These are phyloP conservation scores for Cornus suecica DNA, from an alignment of 148 eudicot species.

Conservation along the genomic window DNA sequence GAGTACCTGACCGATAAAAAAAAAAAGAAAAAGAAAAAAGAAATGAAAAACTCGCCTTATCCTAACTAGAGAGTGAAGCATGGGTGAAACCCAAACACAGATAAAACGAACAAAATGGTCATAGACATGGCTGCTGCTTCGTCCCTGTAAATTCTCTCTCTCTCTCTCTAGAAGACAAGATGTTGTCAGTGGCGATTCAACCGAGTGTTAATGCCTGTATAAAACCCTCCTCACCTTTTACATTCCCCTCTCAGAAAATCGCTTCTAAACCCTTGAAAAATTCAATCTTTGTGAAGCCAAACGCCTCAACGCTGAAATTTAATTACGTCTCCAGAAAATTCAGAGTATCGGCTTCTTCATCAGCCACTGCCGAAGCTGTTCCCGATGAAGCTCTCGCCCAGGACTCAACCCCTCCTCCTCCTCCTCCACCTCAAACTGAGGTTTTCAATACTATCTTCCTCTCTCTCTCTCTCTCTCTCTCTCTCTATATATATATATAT, in stretches of 20 bases:
- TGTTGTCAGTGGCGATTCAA: slow-evolving; percentile 55
- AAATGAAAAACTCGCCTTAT: too few relatives aligned
- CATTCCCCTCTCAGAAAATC: slow-evolving; percentile 22
- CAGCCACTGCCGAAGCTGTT: slow-evolving; percentile 22
- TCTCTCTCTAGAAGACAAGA: slow-evolving; percentile 19
- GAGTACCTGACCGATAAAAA: too few relatives aligned
- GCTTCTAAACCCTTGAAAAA: slow-evolving; percentile 28
- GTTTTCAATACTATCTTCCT: slow-evolving; percentile 7
- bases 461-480: too few relatives aligned
- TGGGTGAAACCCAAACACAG: background rate
- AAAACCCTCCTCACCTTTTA: slow-evolving; percentile 22
- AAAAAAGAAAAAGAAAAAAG: too few relatives aligned
- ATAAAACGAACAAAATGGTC: background rate
- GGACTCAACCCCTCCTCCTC: background rate
- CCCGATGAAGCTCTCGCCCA: slow-evolving; percentile 16
- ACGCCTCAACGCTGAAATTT: slow-evolving; percentile 18
- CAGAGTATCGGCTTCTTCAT: slow-evolving; percentile 23
- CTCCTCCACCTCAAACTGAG: slow-evolving; percentile 19
- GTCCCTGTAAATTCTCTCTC: background rate
- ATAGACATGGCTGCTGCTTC: background rate
- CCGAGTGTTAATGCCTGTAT: slow-evolving; percentile 28
- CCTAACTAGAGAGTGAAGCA: background rate
- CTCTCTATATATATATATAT: background rate
- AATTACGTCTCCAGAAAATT: slow-evolving; percentile 3
- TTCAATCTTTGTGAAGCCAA: slow-evolving; percentile 27